Conservation (phyloP, 2,329 filamentous ascomycete species). For the Beauveria sp. region DNA sequence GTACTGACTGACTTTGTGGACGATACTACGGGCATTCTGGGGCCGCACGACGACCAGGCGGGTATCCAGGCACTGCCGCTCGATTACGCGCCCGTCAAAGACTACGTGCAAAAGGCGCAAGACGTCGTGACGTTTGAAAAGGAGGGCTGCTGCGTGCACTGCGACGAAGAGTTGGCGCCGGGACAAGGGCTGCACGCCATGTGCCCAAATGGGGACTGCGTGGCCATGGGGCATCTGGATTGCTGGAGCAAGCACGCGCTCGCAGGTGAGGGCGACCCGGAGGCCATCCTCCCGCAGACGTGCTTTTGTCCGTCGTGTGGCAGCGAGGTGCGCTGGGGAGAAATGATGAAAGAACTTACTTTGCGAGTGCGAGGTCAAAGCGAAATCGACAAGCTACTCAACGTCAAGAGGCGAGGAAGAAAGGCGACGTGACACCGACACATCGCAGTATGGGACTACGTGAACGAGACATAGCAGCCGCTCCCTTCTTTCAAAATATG, state of each 20-base stretch:
- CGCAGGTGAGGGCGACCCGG: conserved; percentile 21
- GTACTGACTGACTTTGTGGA: conserved; percentile 48
- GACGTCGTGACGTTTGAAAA: conserved; percentile 48
- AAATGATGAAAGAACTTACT: conserved; percentile 76
- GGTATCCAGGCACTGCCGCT: conserved; percentile 48
- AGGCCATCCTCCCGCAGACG: conserved; percentile 54
- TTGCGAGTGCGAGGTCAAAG: conserved; percentile 63
- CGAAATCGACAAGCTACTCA: conserved; percentile 63
- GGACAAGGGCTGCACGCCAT: conserved; percentile 47
- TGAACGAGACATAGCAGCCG: not conserved
- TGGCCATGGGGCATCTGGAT: conserved; percentile 50
- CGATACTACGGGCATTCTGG: conserved; percentile 1
- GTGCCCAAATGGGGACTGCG: conserved; percentile 46
- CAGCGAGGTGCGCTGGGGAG: conserved; percentile 57
- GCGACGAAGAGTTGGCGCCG: conserved; percentile 35
- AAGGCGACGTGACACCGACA: not conserved
- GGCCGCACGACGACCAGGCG: conserved; percentile 12
- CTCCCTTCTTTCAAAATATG: not conserved
- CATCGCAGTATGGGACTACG: not conserved
- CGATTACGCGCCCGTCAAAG: conserved; percentile 46
- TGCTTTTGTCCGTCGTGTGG: conserved; percentile 68
- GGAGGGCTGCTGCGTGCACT: conserved; percentile 49
- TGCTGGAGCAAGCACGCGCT: conserved; percentile 53
- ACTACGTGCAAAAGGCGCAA: conserved; percentile 48
- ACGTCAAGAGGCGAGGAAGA: conserved; percentile 33